phyloP scores from a whole-genome alignment of 345 rosid species.

The Sonneratia alba region DNA sequence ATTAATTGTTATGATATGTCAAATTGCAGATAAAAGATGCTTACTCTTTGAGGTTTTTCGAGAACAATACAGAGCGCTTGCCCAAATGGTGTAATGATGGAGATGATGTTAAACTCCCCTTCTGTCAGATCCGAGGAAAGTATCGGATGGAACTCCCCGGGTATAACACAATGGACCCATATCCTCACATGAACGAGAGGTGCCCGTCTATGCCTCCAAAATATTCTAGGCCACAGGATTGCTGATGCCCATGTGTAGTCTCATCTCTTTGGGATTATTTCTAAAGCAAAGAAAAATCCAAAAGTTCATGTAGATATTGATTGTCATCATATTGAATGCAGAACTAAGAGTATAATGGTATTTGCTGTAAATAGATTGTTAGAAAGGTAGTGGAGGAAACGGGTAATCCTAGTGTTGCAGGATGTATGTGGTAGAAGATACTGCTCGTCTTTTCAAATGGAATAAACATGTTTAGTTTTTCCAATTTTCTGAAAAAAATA shows the following conservation, averaged over 20 bases:
- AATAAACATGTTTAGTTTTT: neutral
- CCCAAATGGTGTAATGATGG: conserved; percentile 93
- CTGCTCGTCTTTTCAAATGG: neutral
- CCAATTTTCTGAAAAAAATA: neutral
- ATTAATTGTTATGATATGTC: neutral
- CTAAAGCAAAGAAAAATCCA: neutral
- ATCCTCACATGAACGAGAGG: conserved; percentile 76
- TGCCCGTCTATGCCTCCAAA: conserved; percentile 85
- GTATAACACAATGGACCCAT: conserved; percentile 68
- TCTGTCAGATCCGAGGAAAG: conserved; percentile 77
- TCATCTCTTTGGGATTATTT: neutral
- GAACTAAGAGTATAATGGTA: neutral
- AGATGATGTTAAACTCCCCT: conserved; percentile 62
- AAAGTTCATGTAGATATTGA: neutral
- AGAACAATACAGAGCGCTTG: conserved; percentile 59
- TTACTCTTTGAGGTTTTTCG: conserved; percentile 56
- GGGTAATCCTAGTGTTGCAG: neutral
- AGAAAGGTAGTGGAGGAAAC: neutral
- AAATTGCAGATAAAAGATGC: conserved; percentile 43
- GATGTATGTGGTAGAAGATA: neutral
- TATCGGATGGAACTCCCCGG: conserved; percentile 90
- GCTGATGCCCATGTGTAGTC: conserved; percentile 18
- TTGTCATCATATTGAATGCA: neutral
- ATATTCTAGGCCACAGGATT: conserved; percentile 51
- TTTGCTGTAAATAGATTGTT: neutral